Conservation (phyloP, 2,329 filamentous ascomycete species). For the Monosporascus cannonballus region DNA sequence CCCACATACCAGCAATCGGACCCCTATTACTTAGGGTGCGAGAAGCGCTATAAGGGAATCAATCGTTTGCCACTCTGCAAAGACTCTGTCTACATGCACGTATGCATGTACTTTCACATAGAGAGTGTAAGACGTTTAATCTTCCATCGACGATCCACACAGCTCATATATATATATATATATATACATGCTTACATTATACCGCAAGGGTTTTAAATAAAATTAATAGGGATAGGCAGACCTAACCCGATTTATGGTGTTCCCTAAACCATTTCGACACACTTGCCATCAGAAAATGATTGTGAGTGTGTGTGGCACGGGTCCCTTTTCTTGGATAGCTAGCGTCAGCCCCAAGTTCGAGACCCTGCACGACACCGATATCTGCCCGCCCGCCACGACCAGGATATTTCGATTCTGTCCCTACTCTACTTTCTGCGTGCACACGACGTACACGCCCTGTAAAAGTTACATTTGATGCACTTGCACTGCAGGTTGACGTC, state of each 20-base stretch:
- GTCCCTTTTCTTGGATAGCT: neutral
- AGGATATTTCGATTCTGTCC: neutral
- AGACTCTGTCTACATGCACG: neutral
- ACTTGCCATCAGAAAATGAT: neutral
- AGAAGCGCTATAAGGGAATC: too few species aligned
- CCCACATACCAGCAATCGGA: too few species aligned
- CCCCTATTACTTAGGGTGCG: neutral
- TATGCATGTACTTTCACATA: neutral
- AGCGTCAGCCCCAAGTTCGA: neutral
- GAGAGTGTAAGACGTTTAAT: too few species aligned
- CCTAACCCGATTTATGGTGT: neutral
- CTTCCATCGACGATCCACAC: too few species aligned
- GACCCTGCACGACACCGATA: neutral
- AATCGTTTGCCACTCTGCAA: too few species aligned
- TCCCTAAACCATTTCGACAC: too few species aligned
- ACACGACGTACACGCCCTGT: neutral
- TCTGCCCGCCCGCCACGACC: neutral
- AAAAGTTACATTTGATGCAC: too few species aligned
- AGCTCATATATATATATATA: neutral
- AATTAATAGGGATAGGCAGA: neutral
- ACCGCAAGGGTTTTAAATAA: neutral
- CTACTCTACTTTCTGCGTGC: neutral
- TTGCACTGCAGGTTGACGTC: too few species aligned
- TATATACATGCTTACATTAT: too few species aligned
- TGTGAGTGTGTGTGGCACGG: too few species aligned